Conservation (phyloP, 176 grass and related monocot species). For the barley (Hordeum vulgare) region MorexV3_pseudomolecules_assembly NC_058518.1:8530929-8531428, state of each 20-base stretch:
- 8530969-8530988: neutral
- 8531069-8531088: constrained; percentile 98
- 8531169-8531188: neutral
- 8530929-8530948: constrained; percentile 71
- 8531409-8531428: neutral
- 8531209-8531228: neutral
- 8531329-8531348: constrained; percentile 77
- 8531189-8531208: neutral
- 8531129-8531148: constrained; percentile 95
- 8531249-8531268: constrained; percentile 59
- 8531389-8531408: neutral
- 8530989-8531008: neutral
- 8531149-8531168: neutral
- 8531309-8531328: constrained; percentile 67
- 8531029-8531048: constrained; percentile 57
- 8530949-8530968: constrained; percentile 80
- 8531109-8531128: constrained; percentile 87
- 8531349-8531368: constrained; percentile 65
- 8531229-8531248: constrained; percentile 53
- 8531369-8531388: constrained; percentile 11
- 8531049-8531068: constrained; percentile 87
- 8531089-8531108: constrained; percentile 83
- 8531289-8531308: constrained; percentile 78
- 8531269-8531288: constrained; percentile 82
- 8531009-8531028: neutral